A percentile compares a stretch with the other conserved stretches of the same genome.
These are phyloP conservation scores for Aspergillus sp. DNA, from an alignment of 2,329 filamentous ascomycete genomes.

Conservation along the genomic window DNA sequence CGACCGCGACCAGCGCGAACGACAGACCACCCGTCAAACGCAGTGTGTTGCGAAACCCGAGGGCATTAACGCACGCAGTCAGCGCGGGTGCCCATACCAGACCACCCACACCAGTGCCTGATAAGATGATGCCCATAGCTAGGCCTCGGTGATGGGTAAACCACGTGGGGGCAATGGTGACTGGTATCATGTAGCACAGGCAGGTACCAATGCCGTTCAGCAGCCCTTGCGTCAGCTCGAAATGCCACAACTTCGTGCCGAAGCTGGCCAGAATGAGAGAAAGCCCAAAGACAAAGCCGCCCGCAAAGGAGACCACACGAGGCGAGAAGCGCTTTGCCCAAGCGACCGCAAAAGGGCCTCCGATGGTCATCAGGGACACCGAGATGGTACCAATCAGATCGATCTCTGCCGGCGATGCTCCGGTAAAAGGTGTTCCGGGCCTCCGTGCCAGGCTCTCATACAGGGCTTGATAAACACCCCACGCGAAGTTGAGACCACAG, in stretches of 20 bases:
- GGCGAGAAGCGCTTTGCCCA: conserved; percentile 40
- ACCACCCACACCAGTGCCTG: conserved; percentile 44
- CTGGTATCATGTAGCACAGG: conserved; percentile 39
- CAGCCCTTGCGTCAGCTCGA: conserved; percentile 37
- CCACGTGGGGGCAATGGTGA: conserved; percentile 43
- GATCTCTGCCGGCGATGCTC: conserved; percentile 39
- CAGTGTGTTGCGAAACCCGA: conserved; percentile 43
- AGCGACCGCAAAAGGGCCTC: conserved; percentile 35
- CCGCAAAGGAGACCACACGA: conserved; percentile 29
- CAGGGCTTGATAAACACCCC: conserved; percentile 44
- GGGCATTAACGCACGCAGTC: conserved; percentile 28
- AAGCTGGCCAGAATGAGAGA: conserved; percentile 36
- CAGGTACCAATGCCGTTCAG: conserved; percentile 41
- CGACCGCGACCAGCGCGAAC: conserved; percentile 29
- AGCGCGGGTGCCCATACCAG: conserved; percentile 39
- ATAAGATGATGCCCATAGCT: conserved; percentile 43
- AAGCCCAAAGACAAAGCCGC: conserved; percentile 20
- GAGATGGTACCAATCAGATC: conserved; percentile 43
- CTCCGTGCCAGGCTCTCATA: conserved; percentile 37
- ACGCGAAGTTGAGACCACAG: conserved; percentile 43
- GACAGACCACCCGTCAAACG: conserved; percentile 36
- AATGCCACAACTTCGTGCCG: conserved; percentile 35
- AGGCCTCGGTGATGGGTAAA: conserved; percentile 38
- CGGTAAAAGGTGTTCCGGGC: conserved; percentile 36
- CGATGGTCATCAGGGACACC: conserved; percentile 40